Percentiles rank a stretch among this genome's conserved stretches.
These are phyloP conservation scores for Antitrichia curtipendula DNA, from an alignment of 225 moss, liverwort and hornwort genomes.

Conservation along the genomic window DNA sequence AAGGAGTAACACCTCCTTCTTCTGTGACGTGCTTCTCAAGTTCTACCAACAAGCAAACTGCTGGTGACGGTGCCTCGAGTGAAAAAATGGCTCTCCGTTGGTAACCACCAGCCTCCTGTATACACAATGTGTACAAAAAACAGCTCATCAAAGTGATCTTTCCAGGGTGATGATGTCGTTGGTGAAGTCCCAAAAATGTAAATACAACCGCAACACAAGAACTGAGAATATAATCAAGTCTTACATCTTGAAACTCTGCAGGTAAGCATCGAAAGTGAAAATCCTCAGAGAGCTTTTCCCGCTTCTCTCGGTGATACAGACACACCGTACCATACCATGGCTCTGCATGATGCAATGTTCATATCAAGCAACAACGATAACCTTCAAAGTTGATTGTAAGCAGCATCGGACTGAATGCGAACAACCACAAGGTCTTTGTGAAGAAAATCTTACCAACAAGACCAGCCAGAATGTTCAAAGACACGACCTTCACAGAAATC, in stretches of 20 bases:
- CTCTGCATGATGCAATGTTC: conserved; percentile 41
- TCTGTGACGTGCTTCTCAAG: conserved; percentile 99
- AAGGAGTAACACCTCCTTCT: conserved; percentile 97
- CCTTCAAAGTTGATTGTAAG: background rate
- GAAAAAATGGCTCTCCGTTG: conserved; percentile 78
- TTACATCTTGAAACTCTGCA: conserved; percentile 89
- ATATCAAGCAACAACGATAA: background rate
- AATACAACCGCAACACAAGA: background rate
- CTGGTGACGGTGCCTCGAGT: conserved; percentile 72
- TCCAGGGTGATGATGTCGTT: background rate
- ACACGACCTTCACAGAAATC: conserved; percentile 84
- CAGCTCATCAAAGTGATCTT: background rate
- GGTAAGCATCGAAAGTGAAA: conserved; percentile 94
- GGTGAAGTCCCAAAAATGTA: background rate
- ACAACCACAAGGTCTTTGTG: background rate
- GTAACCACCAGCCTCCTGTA: conserved; percentile 43
- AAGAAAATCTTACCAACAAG: conserved; percentile 65
- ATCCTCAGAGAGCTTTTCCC: conserved; percentile 97
- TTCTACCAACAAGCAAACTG: conserved; percentile 90
- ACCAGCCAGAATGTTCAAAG: conserved; percentile 83
- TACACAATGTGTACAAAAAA: background rate
- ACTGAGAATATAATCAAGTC: background rate
- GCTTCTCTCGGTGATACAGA: conserved; percentile 90
- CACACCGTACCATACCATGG: conserved; percentile 94
- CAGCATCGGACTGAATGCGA: background rate